A percentile compares a stretch with the other conserved stretches of the same genome.
These are phyloP conservation scores for Zoysia pacifica DNA, from an alignment of 176 grass and related monocot genomes.

Conservation along the genomic window DNA sequence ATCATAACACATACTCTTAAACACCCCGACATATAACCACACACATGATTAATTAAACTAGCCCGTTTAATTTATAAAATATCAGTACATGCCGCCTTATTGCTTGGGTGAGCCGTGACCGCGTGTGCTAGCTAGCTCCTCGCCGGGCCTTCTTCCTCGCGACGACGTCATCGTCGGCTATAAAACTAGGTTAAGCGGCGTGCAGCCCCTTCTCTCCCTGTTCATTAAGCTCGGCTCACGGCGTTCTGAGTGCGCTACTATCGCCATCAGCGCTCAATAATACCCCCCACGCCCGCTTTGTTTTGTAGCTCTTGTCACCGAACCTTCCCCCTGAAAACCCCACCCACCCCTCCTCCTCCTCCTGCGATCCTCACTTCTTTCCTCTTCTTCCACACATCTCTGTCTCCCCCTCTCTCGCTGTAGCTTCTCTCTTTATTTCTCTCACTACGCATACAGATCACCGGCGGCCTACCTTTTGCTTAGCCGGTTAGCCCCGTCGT, in stretches of 20 bases:
- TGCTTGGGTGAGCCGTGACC: background rate
- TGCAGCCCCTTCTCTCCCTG: constrained; percentile 34
- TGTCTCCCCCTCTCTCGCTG: background rate
- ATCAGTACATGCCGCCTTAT: background rate
- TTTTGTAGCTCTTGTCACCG: constrained; percentile 81
- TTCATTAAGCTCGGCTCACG: background rate
- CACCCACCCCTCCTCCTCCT: constrained; percentile 38
- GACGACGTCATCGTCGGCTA: constrained; percentile 18
- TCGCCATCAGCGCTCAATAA: constrained; percentile 80
- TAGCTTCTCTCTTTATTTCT: background rate
- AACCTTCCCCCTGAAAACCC: constrained; percentile 74
- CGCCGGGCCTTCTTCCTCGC: background rate
- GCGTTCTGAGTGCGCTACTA: constrained; percentile 31
- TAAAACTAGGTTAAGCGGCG: constrained; percentile 44
- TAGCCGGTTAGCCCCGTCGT: too few species aligned
- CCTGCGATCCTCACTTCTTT: background rate
- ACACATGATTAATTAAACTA: background rate
- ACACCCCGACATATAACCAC: constrained; percentile 7
- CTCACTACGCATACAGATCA: background rate
- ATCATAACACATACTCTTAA: background rate
- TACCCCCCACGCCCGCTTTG: constrained; percentile 65
- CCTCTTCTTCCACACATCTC: background rate
- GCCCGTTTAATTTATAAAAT: too few species aligned
- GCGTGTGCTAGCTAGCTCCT: background rate
- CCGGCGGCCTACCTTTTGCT: background rate